Base-by-base conservation (phyloP, 108 stramenopile genomes). In the Discostella pseudostelligera region DNA sequence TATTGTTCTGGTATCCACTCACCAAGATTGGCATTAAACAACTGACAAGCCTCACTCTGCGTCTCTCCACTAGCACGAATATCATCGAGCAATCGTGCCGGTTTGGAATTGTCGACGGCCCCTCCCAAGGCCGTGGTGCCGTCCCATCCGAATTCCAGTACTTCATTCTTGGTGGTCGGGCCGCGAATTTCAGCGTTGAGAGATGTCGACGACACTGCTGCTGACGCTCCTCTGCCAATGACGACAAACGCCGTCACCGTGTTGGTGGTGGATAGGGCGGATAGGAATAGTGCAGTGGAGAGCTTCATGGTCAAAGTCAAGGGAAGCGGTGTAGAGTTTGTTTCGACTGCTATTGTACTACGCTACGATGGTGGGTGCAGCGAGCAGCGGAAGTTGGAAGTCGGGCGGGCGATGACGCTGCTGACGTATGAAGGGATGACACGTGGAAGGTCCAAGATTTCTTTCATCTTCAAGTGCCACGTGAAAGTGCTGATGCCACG, bases 51-150 rank as follows among this genome's bases (percentile, higher is more conserved):
- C 17, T 73, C 66, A 35, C 87, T 88, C 70, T 89, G 82, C 47
- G 87, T 87, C 72, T 93, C 92, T 17, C 92, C 92, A 49, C 82
- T 69, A 14, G 84, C 92, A 13, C 87, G 80, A 67, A 93, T 93
- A 1, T 85, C 84, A 48, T 88, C 87, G 39, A 93, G 53, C 85
- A 93, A 83, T n/a, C 92, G 83, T 11, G 87, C 80, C 0, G 92
- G 92, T 56, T 76, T 75, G 45, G 87, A 81, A 51, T 77, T 72
- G 29, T 81, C 92, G 3, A 85, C 92, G 11, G 92, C 92, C 22
- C 87, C 87, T 17, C 92, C 92, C 2, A 87, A 78, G 8, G 92
- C 87, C 14, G 88, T 88, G 16, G 92, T 87, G 35, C 92, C 92
- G 64, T 93, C 92, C 92, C 92, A 93, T 17, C 91, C 81, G 48